Percentiles rank a stretch among this genome's conserved stretches.
phyloP scores from a whole-genome alignment of 495 filamentous ascomycete genomes.

The Clavariopsis aquatica region DNA sequence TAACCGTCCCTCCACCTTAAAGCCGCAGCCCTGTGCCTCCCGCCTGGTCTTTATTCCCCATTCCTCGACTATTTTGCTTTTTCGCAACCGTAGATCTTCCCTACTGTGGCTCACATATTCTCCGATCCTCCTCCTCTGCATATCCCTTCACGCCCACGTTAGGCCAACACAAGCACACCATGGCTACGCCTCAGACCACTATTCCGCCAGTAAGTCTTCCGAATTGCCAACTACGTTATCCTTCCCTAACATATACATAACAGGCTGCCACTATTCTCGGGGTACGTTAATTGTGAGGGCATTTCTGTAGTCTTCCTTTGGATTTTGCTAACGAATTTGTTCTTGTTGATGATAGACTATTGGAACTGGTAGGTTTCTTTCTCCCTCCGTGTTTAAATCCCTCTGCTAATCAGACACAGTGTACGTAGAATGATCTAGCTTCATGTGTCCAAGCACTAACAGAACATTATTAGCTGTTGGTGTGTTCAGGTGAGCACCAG shows the following conservation, averaged over 20 bases:
- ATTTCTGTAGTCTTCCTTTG: neutral
- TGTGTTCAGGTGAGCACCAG: slow-evolving; percentile 51
- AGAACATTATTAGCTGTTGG: slow-evolving; percentile 43
- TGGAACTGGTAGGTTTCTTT: slow-evolving; percentile 46
- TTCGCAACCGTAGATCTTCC: neutral
- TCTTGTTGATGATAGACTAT: slow-evolving; percentile 45
- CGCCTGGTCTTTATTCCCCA: neutral
- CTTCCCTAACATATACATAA: neutral
- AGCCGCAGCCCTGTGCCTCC: neutral
- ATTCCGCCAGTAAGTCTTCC: slow-evolving; percentile 31
- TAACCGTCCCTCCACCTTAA: neutral
- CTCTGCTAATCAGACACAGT: slow-evolving; percentile 37
- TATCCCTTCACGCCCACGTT: neutral
- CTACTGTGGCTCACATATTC: neutral
- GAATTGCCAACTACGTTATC: neutral
- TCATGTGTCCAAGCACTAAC: neutral
- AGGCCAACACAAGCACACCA: neutral
- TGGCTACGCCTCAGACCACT: slow-evolving; percentile 25
- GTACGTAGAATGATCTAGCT: slow-evolving; percentile 33
- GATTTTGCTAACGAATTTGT: slow-evolving; percentile 15
- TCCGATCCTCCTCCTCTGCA: neutral
- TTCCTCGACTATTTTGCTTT: slow-evolving; percentile 4
- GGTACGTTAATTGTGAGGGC: slow-evolving; percentile 41
- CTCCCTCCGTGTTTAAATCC: neutral
- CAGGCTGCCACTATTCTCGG: slow-evolving; percentile 55